These are phyloP conservation scores for Colletotrichum spaethianum DNA, from an alignment of 2,329 filamentous ascomycete genomes.

Conservation along the genomic window DNA sequence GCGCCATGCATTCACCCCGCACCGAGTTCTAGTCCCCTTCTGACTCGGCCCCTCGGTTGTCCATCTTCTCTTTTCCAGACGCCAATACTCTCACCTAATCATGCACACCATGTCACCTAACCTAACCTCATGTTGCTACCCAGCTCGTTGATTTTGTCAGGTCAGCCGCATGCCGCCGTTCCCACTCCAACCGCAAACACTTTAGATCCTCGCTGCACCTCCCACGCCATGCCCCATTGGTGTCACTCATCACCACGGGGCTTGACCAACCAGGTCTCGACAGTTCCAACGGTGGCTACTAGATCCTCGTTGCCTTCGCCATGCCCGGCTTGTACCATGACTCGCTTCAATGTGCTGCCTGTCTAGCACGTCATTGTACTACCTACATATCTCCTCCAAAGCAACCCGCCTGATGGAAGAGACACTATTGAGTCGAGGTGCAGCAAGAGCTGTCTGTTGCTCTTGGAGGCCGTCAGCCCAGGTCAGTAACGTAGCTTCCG, in stretches of 20 bases:
- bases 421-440: neutral
- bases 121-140: neutral
- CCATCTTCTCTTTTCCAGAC: neutral
- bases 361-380: slow-evolving; percentile 9
- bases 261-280: neutral
- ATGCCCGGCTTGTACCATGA: slow-evolving; percentile 12
- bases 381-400: slow-evolving; percentile 2
- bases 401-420: neutral
- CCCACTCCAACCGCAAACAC: slow-evolving; percentile 27
- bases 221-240: neutral
- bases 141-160: neutral
- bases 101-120: neutral
- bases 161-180: slow-evolving; percentile 23
- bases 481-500: neutral
- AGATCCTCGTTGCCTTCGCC: slow-evolving; percentile 3
- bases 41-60: neutral
- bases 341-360: neutral
- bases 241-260: neutral
- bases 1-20: slow-evolving; percentile 12
- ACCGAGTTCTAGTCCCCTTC: slow-evolving; percentile 4
- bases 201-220: slow-evolving; percentile 23
- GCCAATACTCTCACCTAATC: slow-evolving; percentile 4
- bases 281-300: slow-evolving; percentile 16
- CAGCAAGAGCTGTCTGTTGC: neutral
- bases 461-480: slow-evolving; percentile 5